These are phyloP conservation scores for Articulospora tetracladia DNA, from an alignment of 495 filamentous ascomycete genomes.

Conservation along the genomic window DNA sequence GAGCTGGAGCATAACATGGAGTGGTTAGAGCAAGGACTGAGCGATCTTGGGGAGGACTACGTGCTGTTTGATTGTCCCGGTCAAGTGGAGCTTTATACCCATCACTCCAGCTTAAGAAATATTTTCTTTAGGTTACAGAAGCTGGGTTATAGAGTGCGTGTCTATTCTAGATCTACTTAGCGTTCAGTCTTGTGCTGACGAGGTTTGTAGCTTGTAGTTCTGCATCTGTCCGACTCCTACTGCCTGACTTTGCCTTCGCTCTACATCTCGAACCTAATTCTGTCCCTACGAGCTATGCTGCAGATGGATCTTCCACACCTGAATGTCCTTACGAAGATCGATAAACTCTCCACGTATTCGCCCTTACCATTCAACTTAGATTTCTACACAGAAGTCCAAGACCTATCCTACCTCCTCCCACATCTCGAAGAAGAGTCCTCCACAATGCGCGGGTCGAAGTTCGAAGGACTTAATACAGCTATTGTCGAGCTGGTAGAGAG, in stretches of 20 bases:
- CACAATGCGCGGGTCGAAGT: slow-evolving; percentile 64
- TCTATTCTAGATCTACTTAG: slow-evolving; percentile 7
- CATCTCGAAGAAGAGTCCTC: slow-evolving; percentile 58
- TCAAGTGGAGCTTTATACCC: slow-evolving; percentile 94
- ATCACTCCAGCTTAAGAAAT: slow-evolving; percentile 84
- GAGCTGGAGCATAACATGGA: slow-evolving; percentile 90
- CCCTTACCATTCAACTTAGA: slow-evolving; percentile 89
- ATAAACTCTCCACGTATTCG: slow-evolving; percentile 74
- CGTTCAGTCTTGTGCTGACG: neutral
- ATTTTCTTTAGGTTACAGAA: slow-evolving; percentile 89
- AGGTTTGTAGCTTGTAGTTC: slow-evolving; percentile 67
- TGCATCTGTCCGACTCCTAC: slow-evolving; percentile 90
- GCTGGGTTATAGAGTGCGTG: slow-evolving; percentile 80
- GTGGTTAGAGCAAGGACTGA: slow-evolving; percentile 79
- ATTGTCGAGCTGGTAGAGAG: slow-evolving; percentile 83
- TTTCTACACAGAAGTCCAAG: slow-evolving; percentile 97
- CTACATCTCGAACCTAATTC: slow-evolving; percentile 89
- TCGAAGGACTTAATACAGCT: slow-evolving; percentile 76
- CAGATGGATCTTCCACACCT: slow-evolving; percentile 94
- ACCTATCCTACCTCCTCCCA: slow-evolving; percentile 79
- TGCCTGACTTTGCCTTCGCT: slow-evolving; percentile 87
- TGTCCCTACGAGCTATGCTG: slow-evolving; percentile 92
- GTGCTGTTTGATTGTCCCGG: slow-evolving; percentile 94
- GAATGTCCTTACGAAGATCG: slow-evolving; percentile 96
- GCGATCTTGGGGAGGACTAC: slow-evolving; percentile 81